Conservation (phyloP, 805 yeast genomes). For the Nakazawaea pomicola region DNA sequence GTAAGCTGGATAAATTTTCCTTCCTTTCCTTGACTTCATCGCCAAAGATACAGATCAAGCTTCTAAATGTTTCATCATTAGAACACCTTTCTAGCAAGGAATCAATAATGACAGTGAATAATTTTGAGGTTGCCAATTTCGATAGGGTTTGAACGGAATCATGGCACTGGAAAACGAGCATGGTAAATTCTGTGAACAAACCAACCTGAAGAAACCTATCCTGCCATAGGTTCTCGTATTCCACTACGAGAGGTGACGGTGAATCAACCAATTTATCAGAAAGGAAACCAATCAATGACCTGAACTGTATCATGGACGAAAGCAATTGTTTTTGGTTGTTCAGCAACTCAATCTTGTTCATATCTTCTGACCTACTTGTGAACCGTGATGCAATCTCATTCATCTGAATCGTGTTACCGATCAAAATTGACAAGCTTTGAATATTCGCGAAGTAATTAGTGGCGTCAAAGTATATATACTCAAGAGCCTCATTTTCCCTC, state of each 20-base stretch:
- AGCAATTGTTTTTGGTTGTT: slow-evolving; percentile 24
- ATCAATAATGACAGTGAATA: slow-evolving; percentile 22
- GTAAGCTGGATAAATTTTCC: slow-evolving; percentile 3
- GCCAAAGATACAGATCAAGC: slow-evolving; percentile 6
- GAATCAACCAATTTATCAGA: slow-evolving; percentile 2
- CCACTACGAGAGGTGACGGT: background rate
- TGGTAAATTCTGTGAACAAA: slow-evolving; percentile 33
- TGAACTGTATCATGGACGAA: slow-evolving; percentile 38
- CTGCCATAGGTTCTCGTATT: slow-evolving; percentile 7
- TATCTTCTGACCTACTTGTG: slow-evolving; percentile 18
- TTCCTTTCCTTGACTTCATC: background rate
- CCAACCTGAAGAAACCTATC: slow-evolving; percentile 22
- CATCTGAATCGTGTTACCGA: slow-evolving; percentile 51
- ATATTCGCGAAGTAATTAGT: slow-evolving; percentile 13
- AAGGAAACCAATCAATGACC: slow-evolving; percentile 24
- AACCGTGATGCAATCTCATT: slow-evolving; percentile 54
- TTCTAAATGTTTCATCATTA: slow-evolving; percentile 1
- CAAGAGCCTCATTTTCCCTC: slow-evolving; percentile 16
- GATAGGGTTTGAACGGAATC: slow-evolving; percentile 35
- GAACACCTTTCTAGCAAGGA: slow-evolving; percentile 18
- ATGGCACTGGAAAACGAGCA: slow-evolving; percentile 38
- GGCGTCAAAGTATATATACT: slow-evolving; percentile 8
- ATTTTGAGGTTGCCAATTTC: slow-evolving; percentile 27
- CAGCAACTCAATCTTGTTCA: background rate
- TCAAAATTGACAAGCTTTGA: slow-evolving; percentile 21